Conservation (phyloP, 2,329 filamentous ascomycete genomes). For the Penicillium hesseltinei region DNA sequence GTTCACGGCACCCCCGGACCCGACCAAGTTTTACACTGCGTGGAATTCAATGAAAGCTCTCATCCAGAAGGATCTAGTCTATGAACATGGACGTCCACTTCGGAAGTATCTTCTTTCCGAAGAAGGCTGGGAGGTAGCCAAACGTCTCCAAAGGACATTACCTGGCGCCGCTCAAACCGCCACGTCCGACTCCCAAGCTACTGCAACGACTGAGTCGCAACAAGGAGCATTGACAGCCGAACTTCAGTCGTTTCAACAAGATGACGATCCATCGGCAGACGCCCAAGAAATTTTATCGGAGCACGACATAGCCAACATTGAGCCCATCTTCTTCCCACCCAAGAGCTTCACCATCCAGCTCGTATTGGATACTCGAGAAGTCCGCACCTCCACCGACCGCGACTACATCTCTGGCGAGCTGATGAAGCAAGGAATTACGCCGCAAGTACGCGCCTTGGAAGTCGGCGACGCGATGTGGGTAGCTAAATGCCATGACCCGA, state of each 20-base stretch:
- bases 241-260: background rate
- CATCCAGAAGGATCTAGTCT: constrained; percentile 69
- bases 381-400: constrained; percentile 68
- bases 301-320: constrained; percentile 34
- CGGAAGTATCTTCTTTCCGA: constrained; percentile 71
- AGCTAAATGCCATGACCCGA: constrained; percentile 65
- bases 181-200: constrained; percentile 8
- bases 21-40: constrained; percentile 71
- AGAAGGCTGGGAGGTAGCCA: constrained; percentile 73
- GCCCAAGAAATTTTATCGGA: constrained; percentile 11
- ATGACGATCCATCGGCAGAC: constrained; percentile 1
- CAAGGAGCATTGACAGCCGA: background rate
- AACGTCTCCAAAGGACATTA: constrained; percentile 58
- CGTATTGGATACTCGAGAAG: constrained; percentile 71
- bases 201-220: constrained; percentile 2
- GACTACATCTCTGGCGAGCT: constrained; percentile 76
- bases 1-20: constrained; percentile 65
- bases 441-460: constrained; percentile 66
- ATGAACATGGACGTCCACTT: constrained; percentile 66
- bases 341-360: constrained; percentile 70
- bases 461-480: constrained; percentile 78
- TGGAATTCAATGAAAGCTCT: constrained; percentile 83
- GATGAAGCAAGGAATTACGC: constrained; percentile 61
- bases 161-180: constrained; percentile 21
- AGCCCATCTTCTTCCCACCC: constrained; percentile 61